Evolutionary conservation across 768 basidiomycete genomes (phyloP), one percentile per base, ranked within the genome.

Genomic region (Hericium coralloides): DNA sequence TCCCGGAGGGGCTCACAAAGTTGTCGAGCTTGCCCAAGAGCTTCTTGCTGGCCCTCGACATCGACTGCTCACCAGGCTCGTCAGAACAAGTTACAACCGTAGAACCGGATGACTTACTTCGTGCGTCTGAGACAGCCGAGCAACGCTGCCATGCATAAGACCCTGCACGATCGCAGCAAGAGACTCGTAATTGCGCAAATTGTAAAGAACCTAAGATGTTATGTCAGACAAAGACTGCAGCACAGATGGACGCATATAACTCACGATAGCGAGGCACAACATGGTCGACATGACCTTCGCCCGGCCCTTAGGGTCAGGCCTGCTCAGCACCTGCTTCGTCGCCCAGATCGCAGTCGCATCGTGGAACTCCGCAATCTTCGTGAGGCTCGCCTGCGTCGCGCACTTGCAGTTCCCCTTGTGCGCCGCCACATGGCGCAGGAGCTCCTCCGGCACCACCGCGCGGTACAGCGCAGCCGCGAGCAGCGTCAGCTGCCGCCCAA

Each of bases 401-500:
- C 53, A 60, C 14, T 25, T 43, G 10, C 31, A 31, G 12, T 20
- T 36, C 14, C 48, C 26, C 18, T 39, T 50, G 49, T 15, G 20
- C 20, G 20, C 8, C 43, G 20, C 31, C 5, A 52, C 15, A 25
- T 56, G 52, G 22, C 49, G 38, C 50, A 52, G 37, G 23, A 59
- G 43, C 15, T 79, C 76, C 56, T 77, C 72, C 1, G 77, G 71
- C 10, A 63, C 62, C 53, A 80, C 71, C 8, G 63, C 59, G 53
- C 70, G 66, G 61, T 75, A 80, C 20, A 77, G 65, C 57, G 71
- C 68, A 2, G 68, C 69, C 63, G 79, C 79, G 67, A 78, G 70
- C 41, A 79, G 65, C 4, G 79, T 80, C 17, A 82, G 67, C 62
- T 79, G 78, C 3, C 71, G 70, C 2, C 76, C 75, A 25, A 83